Percentiles rank a stretch among this genome's conserved stretches.
phyloP scores from a whole-genome alignment of 2,329 filamentous ascomycete species.

The Paracorniculantispora psalliotae region DNA sequence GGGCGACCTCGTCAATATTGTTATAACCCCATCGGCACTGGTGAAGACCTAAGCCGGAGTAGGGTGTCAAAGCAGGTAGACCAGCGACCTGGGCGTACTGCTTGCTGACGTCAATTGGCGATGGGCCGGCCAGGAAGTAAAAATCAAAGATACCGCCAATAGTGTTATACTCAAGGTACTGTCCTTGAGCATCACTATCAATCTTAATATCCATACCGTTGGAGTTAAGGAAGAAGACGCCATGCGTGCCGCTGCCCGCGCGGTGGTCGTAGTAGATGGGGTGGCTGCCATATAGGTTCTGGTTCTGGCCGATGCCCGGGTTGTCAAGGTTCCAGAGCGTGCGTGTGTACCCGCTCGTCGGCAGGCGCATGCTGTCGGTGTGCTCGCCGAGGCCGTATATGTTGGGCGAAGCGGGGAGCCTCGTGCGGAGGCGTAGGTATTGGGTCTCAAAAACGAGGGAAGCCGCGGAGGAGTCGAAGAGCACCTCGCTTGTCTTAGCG shows the following conservation, averaged over 20 bases:
- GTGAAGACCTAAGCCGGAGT: conserved; percentile 77
- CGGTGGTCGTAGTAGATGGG: conserved; percentile 67
- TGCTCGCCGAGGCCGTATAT: conserved; percentile 75
- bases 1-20: conserved; percentile 63
- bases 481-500: conserved; percentile 30
- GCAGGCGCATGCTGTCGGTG: conserved; percentile 60
- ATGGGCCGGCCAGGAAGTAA: conserved; percentile 73
- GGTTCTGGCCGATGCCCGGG: conserved; percentile 54
- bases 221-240: conserved; percentile 70
- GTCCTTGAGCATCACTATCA: conserved; percentile 53
- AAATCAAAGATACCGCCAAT: conserved; percentile 74
- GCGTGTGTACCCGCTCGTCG: conserved; percentile 52
- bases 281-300: conserved; percentile 71
- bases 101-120: conserved; percentile 61
- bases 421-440: conserved; percentile 65
- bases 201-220: conserved; percentile 72
- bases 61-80: conserved; percentile 72
- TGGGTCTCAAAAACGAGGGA: conserved; percentile 68
- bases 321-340: conserved; percentile 69
- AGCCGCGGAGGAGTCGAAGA: conserved; percentile 63
- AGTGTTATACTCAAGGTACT: conserved; percentile 79
- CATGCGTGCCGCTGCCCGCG: conserved; percentile 53
- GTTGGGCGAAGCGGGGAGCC: conserved; percentile 59
- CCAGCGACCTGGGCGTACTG: conserved; percentile 66
- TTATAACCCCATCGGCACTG: conserved; percentile 72